These are phyloP conservation scores for Scutellaria baicalensis DNA, from an alignment of 257 asterid species.

Conservation along the genomic window DNA sequence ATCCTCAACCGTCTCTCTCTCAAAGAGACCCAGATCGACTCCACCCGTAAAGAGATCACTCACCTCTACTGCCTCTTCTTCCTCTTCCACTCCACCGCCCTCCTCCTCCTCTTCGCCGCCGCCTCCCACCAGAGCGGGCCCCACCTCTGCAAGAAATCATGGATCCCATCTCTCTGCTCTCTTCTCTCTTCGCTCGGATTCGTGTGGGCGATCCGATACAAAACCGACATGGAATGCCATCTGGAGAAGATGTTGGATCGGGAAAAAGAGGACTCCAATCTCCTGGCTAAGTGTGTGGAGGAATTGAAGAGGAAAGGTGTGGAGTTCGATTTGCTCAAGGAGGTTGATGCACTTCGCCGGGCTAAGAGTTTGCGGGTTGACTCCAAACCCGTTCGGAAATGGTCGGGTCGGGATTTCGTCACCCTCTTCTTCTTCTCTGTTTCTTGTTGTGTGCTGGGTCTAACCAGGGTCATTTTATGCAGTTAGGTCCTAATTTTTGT, in stretches of 20 bases:
- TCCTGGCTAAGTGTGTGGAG: conserved; percentile 68
- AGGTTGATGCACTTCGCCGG: conserved; percentile 84
- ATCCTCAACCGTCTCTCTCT: conserved; percentile 73
- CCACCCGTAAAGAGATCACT: conserved; percentile 58
- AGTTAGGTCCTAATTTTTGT: conserved; percentile 5
- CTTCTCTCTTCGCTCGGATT: conserved; percentile 10
- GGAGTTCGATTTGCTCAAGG: conserved; percentile 82
- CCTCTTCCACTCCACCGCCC: conserved; percentile 80
- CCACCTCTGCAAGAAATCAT: conserved; percentile 9
- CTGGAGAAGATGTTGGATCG: conserved; percentile 68
- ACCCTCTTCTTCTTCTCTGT: conserved; percentile 61
- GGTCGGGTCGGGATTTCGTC: conserved; percentile 75
- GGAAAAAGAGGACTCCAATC: conserved; percentile 69
- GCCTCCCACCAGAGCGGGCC: neutral
- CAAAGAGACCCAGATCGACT: conserved; percentile 70
- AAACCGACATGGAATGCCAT: conserved; percentile 36
- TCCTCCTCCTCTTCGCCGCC: conserved; percentile 73
- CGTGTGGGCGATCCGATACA: conserved; percentile 25
- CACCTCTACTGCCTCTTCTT: conserved; percentile 83
- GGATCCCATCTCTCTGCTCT: conserved; percentile 24
- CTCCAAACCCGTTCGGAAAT: conserved; percentile 42
- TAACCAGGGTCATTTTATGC: conserved; percentile 61
- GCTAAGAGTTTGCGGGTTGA: conserved; percentile 90
- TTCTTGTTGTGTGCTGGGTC: conserved; percentile 55
- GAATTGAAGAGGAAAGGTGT: conserved; percentile 79